Percentiles rank a stretch among this genome's conserved stretches.
phyloP scores from a whole-genome alignment of 257 asterid genomes.

The Gardenia jasminoides region DNA sequence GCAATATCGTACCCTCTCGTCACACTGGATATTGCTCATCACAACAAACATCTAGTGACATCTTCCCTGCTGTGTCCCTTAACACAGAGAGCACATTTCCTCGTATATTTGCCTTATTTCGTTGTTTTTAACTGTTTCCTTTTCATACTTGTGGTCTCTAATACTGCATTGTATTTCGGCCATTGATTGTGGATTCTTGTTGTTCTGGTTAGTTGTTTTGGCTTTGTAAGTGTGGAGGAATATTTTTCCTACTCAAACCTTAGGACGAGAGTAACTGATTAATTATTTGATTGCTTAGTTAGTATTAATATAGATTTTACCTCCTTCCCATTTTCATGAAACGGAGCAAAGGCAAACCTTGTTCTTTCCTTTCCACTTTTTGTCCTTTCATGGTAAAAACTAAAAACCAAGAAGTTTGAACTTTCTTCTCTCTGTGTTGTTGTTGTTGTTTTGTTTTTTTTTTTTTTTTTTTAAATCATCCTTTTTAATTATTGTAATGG shows the following conservation, averaged over 20 bases:
- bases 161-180: neutral
- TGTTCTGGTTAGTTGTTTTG: neutral
- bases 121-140: neutral
- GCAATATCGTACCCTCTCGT: conserved; percentile 15
- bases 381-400: neutral
- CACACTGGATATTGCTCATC: conserved; percentile 37
- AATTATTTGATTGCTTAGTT: neutral
- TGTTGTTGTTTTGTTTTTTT: too few relatives aligned
- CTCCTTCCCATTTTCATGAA: neutral
- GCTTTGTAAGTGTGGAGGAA: neutral
- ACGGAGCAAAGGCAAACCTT: neutral
- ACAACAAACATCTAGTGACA: conserved; percentile 37
- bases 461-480: too few relatives aligned
- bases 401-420: neutral
- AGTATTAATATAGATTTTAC: neutral
- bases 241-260: neutral
- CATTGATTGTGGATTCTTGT: neutral
- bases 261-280: neutral
- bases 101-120: neutral
- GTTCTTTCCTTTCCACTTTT: neutral
- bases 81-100: neutral
- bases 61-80: conserved; percentile 44
- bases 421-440: too few relatives aligned
- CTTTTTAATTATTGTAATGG: too few relatives aligned
- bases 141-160: neutral